These are phyloP conservation scores for Kalaharituber pfeilii DNA, from an alignment of 2,329 filamentous ascomycete species.

Conservation along the genomic window DNA sequence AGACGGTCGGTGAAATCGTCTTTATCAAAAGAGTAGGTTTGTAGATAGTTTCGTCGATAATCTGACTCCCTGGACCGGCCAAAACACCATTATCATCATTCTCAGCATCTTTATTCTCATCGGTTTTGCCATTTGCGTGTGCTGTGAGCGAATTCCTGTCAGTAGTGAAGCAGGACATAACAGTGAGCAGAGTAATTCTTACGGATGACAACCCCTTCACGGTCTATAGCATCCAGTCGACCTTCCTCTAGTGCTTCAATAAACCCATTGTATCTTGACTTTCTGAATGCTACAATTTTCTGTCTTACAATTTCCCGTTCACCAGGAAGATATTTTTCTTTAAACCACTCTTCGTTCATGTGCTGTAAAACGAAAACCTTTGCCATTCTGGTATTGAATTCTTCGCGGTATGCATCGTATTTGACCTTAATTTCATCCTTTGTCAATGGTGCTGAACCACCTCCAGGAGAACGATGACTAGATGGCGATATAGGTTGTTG, in stretches of 20 bases:
- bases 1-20: conserved; percentile 91
- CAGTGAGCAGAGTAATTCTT: background rate
- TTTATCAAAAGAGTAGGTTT: conserved; percentile 94
- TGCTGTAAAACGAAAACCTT: conserved; percentile 78
- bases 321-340: conserved; percentile 77
- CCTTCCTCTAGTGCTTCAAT: conserved; percentile 70
- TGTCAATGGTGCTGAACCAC: conserved; percentile 5
- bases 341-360: conserved; percentile 95
- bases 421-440: conserved; percentile 17
- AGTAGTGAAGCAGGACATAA: background rate
- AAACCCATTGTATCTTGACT: conserved; percentile 69
- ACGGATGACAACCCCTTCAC: conserved; percentile 13
- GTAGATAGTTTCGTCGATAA: conserved; percentile 72
- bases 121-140: conserved; percentile 37
- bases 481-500: conserved; percentile 9
- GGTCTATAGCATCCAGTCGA: conserved; percentile 55
- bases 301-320: conserved; percentile 56
- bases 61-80: conserved; percentile 68
- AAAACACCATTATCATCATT: conserved; percentile 74
- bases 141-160: background rate
- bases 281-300: conserved; percentile 64
- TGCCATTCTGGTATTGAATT: conserved; percentile 61
- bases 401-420: conserved; percentile 51
- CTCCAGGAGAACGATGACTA: background rate
- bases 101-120: conserved; percentile 89